These are phyloP conservation scores for Primulina tabacum DNA, from an alignment of 257 asterid genomes.

Conservation along the genomic window DNA sequence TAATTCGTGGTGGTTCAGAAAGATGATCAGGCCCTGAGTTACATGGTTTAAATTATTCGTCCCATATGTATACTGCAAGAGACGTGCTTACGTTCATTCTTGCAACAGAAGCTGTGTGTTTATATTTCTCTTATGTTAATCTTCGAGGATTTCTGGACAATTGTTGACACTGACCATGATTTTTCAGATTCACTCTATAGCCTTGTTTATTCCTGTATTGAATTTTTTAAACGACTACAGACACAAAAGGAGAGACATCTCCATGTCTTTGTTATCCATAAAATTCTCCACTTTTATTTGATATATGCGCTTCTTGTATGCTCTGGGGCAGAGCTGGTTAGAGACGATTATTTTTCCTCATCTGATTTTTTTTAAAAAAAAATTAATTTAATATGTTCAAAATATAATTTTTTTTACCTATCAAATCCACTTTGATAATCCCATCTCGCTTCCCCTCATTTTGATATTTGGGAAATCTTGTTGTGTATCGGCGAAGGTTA, in stretches of 20 bases:
- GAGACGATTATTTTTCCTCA: not conserved
- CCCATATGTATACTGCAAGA: not conserved
- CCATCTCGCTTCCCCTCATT: not conserved
- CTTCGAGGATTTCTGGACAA: not conserved
- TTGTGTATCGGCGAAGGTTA: too few relatives aligned
- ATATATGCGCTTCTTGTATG: too few relatives aligned
- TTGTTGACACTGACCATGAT: not conserved
- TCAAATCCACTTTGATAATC: too few relatives aligned
- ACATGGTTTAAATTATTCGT: not conserved
- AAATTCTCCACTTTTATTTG: not conserved
- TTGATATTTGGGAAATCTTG: too few relatives aligned
- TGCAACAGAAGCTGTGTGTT: not conserved
- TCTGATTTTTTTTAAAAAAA: too few relatives aligned
- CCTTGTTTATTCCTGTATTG: not conserved
- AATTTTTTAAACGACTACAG: too few relatives aligned
- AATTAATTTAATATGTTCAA: too few relatives aligned
- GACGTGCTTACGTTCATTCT: not conserved
- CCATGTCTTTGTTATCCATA: not conserved
- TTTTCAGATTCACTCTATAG: not conserved
- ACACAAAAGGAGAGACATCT: not conserved
- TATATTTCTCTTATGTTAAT: not conserved
- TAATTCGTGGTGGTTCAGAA: not conserved
- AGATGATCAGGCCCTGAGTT: not conserved
- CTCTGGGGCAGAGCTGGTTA: not conserved
- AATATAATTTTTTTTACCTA: too few relatives aligned